Conservation (phyloP, 257 asterid genomes). For the Solanum sejunctum region DNA sequence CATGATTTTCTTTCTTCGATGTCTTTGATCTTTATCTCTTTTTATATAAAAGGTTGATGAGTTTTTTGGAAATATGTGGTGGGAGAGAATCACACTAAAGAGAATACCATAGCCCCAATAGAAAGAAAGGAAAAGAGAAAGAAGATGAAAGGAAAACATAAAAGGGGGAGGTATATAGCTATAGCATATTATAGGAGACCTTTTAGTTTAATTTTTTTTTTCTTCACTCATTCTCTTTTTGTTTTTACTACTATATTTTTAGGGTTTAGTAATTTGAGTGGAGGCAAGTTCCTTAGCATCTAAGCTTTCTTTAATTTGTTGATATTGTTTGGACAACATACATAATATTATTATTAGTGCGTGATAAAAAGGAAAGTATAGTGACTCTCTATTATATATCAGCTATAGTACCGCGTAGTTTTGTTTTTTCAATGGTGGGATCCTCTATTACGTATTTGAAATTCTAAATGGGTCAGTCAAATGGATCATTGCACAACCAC, state of each 20-base stretch:
- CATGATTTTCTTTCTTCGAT: conserved; percentile 18
- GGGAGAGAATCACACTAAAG: conserved; percentile 19
- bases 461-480: conserved; percentile 1
- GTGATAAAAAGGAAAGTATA: conserved; percentile 6
- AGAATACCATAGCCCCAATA: conserved; percentile 18
- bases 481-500: background rate
- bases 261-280: conserved; percentile 22
- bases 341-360: conserved; percentile 9
- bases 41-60: conserved; percentile 20
- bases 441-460: conserved; percentile 2
- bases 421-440: background rate
- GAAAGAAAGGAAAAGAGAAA: conserved; percentile 3
- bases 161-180: background rate
- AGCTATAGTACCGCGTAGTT: background rate
- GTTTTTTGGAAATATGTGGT: conserved; percentile 29
- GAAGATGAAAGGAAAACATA: conserved; percentile 7
- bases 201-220: conserved; percentile 7
- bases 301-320: conserved; percentile 13
- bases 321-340: background rate
- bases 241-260: conserved; percentile 11
- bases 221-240: conserved; percentile 11
- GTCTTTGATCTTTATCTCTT: conserved; percentile 18
- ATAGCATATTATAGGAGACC: background rate
- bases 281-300: conserved; percentile 29
- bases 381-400: conserved; percentile 10